phyloP scores from a whole-genome alignment of 768 basidiomycete species.

The Crepidotus variabilis region DNA sequence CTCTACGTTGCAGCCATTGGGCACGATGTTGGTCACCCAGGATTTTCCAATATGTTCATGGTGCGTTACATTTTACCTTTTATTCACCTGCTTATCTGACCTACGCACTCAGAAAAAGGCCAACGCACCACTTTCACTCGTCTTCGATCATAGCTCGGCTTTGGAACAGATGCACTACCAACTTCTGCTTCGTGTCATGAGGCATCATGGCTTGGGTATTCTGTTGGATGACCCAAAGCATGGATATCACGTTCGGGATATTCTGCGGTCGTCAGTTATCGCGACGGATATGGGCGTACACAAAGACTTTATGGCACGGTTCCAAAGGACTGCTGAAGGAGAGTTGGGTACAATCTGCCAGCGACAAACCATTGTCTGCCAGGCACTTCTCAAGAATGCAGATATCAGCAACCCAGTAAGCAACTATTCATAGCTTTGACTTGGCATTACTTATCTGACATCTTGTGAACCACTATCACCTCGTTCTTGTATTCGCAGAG shows the following conservation, averaged over 20 bases:
- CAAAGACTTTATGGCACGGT: slow-evolving; percentile 72
- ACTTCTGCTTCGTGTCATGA: slow-evolving; percentile 75
- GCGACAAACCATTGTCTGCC: slow-evolving; percentile 73
- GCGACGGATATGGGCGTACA: slow-evolving; percentile 97
- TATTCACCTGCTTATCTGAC: slow-evolving; percentile 1
- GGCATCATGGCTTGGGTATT: slow-evolving; percentile 69
- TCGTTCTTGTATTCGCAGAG: slow-evolving; percentile 43
- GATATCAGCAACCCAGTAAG: slow-evolving; percentile 98
- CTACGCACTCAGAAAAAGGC: slow-evolving; percentile 76
- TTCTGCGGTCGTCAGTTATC: slow-evolving; percentile 78
- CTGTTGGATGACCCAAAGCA: slow-evolving; percentile 54
- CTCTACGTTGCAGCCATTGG: slow-evolving; percentile 92
- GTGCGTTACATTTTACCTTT: slow-evolving; percentile 39
- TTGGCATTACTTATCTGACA: not conserved
- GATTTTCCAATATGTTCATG: slow-evolving; percentile 92
- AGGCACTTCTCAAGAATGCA: slow-evolving; percentile 93
- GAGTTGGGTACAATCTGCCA: slow-evolving; percentile 33
- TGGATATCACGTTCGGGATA: slow-evolving; percentile 56
- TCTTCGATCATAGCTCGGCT: slow-evolving; percentile 87
- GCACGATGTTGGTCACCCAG: slow-evolving; percentile 97
- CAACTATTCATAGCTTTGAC: slow-evolving; percentile 13
- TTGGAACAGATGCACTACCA: slow-evolving; percentile 91
- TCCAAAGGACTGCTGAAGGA: slow-evolving; percentile 47
- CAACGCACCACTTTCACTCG: slow-evolving; percentile 77
- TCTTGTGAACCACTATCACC: not conserved